Conservation (phyloP, 2,329 filamentous ascomycete species). For the Elsinoe arachidis region DNA sequence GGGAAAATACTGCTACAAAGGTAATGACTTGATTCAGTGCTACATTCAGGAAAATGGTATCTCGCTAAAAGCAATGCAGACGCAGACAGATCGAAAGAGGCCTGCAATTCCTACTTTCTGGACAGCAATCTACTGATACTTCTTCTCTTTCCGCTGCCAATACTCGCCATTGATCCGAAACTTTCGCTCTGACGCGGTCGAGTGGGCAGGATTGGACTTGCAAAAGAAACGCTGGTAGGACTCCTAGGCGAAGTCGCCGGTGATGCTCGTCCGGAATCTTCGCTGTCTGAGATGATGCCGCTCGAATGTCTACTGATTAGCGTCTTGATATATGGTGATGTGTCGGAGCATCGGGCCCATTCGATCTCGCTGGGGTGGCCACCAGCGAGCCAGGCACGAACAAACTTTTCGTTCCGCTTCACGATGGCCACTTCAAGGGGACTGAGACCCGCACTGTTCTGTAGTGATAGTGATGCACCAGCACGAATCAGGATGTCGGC, state of each 20-base stretch:
- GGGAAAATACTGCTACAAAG: too few relatives aligned
- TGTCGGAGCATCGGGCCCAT: not conserved
- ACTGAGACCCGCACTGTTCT: not conserved
- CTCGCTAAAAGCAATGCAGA: not conserved
- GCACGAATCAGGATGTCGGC: constrained; percentile 50
- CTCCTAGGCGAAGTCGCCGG: not conserved
- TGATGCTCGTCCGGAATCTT: not conserved
- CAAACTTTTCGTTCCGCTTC: not conserved
- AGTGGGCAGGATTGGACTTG: not conserved
- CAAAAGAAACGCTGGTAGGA: not conserved
- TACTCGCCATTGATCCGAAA: not conserved
- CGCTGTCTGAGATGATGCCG: not conserved
- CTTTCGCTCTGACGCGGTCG: not conserved
- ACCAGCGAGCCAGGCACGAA: not conserved
- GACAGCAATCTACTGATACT: not conserved
- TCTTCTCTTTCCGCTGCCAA: not conserved
- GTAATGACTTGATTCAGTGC: too few relatives aligned
- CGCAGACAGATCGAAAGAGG: not conserved
- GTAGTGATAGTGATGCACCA: constrained; percentile 37
- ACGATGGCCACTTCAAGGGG: constrained; percentile 4
- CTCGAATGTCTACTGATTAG: not conserved
- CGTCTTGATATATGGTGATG: not conserved
- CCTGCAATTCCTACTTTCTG: not conserved
- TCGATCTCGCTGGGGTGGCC: not conserved
- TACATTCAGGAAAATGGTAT: not conserved